Percentiles rank a stretch among this genome's conserved stretches.
Evolutionary conservation across 345 rosid genomes (phyloP).

Genomic region (Moricandia moricandioides): DNA sequence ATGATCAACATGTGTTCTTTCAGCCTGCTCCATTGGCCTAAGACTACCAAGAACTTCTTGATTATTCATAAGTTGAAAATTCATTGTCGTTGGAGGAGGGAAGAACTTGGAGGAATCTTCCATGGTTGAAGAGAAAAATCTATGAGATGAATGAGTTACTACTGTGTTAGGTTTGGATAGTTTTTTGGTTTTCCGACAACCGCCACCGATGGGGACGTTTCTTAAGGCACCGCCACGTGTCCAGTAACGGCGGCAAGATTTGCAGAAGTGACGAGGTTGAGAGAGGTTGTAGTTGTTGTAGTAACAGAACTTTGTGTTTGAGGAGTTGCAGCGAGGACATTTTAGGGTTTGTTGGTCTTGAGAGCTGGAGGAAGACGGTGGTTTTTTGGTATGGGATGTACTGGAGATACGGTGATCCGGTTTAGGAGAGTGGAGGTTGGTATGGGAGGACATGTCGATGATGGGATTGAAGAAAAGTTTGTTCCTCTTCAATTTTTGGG

Average conservation of each 20-base stretch:
- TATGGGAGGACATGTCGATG: conserved; percentile 33
- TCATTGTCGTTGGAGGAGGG: conserved; percentile 52
- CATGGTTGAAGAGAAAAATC: conserved; percentile 49
- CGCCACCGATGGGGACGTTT: conserved; percentile 85
- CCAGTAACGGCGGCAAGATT: conserved; percentile 85
- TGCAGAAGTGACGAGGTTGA: conserved; percentile 86
- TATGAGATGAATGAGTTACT: conserved; percentile 43
- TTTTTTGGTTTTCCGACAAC: conserved; percentile 78
- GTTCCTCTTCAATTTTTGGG: not conserved
- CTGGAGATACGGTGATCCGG: conserved; percentile 19
- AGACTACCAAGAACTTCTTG: conserved; percentile 20
- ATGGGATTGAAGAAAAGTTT: conserved; percentile 1
- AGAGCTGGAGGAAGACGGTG: conserved; percentile 31
- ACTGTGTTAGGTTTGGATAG: conserved; percentile 35
- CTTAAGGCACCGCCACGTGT: conserved; percentile 80
- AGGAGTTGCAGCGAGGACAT: conserved; percentile 83
- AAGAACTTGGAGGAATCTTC: conserved; percentile 67
- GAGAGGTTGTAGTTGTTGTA: conserved; percentile 87
- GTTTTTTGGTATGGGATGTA: conserved; percentile 34
- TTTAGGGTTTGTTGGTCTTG: conserved; percentile 45
- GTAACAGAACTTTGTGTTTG: conserved; percentile 90
- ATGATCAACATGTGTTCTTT: conserved; percentile 21
- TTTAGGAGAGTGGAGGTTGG: conserved; percentile 26
- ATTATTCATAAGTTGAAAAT: conserved; percentile 44
- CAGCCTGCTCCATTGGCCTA: conserved; percentile 36